Conservation (phyloP, 139 green algal genomes). For the Bryopsis sp. region DNA sequence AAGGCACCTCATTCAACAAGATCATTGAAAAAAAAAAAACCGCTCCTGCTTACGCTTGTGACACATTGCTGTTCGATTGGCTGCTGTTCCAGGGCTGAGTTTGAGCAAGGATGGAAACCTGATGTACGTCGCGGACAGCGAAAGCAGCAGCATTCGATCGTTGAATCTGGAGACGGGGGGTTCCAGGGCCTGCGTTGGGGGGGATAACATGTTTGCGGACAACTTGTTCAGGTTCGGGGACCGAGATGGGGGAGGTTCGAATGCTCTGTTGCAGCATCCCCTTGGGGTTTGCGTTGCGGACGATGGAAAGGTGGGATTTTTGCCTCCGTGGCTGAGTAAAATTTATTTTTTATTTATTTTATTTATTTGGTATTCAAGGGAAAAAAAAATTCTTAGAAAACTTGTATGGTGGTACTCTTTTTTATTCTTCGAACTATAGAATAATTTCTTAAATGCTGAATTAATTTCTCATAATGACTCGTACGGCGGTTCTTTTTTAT, state of each 20-base stretch:
- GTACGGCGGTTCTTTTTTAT: no score
- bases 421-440: no score
- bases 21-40: no score
- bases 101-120: neutral
- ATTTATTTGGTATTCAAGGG: neutral
- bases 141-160: constrained; percentile 52
- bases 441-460: no score
- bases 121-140: constrained; percentile 47
- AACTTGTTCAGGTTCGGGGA: constrained; percentile 79
- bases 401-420: no score
- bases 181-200: constrained; percentile 38
- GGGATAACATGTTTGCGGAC: constrained; percentile 60
- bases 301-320: constrained; percentile 24
- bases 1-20: no score
- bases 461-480: no score
- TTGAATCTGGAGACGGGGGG: constrained; percentile 45
- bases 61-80: neutral
- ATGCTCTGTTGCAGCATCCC: constrained; percentile 55
- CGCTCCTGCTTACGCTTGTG: no score
- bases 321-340: no score
- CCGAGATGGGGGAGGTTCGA: constrained; percentile 42
- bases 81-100: neutral
- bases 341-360: constrained; percentile 16
- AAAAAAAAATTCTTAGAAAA: no score
- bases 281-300: constrained; percentile 31